phyloP scores from a whole-genome alignment of 208 protist species.

The Crithidia acanthocephali region DNA sequence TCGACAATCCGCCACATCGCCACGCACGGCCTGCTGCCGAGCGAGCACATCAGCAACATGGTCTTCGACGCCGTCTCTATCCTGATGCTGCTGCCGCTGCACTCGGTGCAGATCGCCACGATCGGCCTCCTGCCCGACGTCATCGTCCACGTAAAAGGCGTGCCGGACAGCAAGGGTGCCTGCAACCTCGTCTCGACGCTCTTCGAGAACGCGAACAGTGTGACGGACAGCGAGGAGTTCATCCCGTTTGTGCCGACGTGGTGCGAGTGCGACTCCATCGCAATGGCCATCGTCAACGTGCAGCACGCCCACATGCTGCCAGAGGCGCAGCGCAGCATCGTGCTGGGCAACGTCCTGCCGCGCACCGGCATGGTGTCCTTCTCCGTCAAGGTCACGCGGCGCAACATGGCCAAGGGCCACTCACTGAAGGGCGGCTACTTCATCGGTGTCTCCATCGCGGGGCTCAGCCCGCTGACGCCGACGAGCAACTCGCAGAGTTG shows the following conservation, averaged over 20 bases:
- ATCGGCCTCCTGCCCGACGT: slow-evolving; percentile 85
- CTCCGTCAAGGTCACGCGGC: slow-evolving; percentile 79
- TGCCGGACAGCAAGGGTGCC: slow-evolving; percentile 49
- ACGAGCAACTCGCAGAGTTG: slow-evolving; percentile 88
- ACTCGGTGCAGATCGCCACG: slow-evolving; percentile 82
- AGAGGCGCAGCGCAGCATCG: slow-evolving; percentile 84
- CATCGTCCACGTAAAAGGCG: slow-evolving; percentile 66
- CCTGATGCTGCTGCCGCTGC: slow-evolving; percentile 84
- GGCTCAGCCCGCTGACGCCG: slow-evolving; percentile 70
- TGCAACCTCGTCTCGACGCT: slow-evolving; percentile 69
- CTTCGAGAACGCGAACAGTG: slow-evolving; percentile 74
- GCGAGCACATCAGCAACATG: slow-evolving; percentile 53
- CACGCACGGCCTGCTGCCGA: slow-evolving; percentile 30
- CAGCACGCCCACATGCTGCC: slow-evolving; percentile 82
- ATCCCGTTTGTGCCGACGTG: slow-evolving; percentile 82
- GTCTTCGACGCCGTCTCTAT: slow-evolving; percentile 83
- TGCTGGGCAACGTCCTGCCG: slow-evolving; percentile 81
- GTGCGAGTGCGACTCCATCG: slow-evolving; percentile 81
- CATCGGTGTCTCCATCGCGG: slow-evolving; percentile 76
- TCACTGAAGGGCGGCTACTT: slow-evolving; percentile 93
- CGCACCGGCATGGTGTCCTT: slow-evolving; percentile 85
- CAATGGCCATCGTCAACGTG: slow-evolving; percentile 72
- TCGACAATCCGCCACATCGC: slow-evolving; percentile 79
- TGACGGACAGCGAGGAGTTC: slow-evolving; percentile 33
- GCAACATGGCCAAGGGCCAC: slow-evolving; percentile 82